phyloP scores from a whole-genome alignment of 805 yeast genomes.

The Candida tammaniensis region DNA sequence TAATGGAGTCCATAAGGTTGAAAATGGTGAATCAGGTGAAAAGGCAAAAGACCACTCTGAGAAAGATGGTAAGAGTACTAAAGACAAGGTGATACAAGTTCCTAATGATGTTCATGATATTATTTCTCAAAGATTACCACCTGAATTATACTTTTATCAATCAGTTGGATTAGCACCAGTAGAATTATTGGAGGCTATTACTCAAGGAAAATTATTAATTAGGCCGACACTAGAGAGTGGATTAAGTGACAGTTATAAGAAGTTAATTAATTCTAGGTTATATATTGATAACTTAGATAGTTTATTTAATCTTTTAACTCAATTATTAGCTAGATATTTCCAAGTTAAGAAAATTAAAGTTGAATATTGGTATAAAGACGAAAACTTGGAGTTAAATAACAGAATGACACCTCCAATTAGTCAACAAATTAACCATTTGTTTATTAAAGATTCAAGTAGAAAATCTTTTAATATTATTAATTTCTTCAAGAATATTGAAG shows the following conservation, averaged over 20 bases:
- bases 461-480: slow-evolving; percentile 21
- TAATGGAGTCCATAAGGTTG: slow-evolving; percentile 1
- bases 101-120: slow-evolving; percentile 83
- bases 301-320: slow-evolving; percentile 66
- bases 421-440: slow-evolving; percentile 28
- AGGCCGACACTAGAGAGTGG: slow-evolving; percentile 68
- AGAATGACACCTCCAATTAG: slow-evolving; percentile 54
- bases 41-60: neutral
- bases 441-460: slow-evolving; percentile 8
- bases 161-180: slow-evolving; percentile 71
- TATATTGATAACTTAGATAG: slow-evolving; percentile 54
- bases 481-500: slow-evolving; percentile 23
- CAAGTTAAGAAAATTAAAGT: slow-evolving; percentile 67
- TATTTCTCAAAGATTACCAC: slow-evolving; percentile 80
- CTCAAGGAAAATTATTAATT: slow-evolving; percentile 60
- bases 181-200: slow-evolving; percentile 62
- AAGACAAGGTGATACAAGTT: slow-evolving; percentile 26
- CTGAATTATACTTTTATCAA: slow-evolving; percentile 78
- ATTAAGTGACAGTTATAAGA: slow-evolving; percentile 53
- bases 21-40: no score
- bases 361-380: slow-evolving; percentile 53
- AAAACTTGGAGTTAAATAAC: slow-evolving; percentile 44
- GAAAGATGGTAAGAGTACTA: neutral
- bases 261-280: slow-evolving; percentile 45
- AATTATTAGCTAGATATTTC: slow-evolving; percentile 76